Percentiles rank a stretch among this genome's conserved stretches.
Evolutionary conservation across 371 early-diverging fungal species (phyloP).

Genomic region (Apophysomyces variabilis): DNA sequence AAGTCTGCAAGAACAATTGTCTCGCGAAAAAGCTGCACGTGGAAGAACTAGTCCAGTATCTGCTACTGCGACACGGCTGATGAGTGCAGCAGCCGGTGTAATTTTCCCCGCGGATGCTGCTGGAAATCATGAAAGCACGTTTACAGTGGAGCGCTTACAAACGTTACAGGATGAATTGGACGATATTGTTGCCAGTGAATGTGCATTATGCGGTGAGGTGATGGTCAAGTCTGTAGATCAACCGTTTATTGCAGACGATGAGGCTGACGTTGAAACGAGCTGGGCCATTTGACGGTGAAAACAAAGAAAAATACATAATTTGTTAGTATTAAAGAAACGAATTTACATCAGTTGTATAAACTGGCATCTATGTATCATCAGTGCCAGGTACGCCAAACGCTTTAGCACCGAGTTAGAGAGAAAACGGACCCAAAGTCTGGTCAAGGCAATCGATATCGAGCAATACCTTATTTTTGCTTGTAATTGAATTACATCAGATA

Average conservation of each 20-base stretch:
- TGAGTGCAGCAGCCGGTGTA: constrained; percentile 44
- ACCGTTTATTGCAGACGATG: constrained; percentile 69
- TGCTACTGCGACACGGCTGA: constrained; percentile 33
- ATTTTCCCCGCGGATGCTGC: constrained; percentile 36
- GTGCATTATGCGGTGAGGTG: constrained; percentile 85
- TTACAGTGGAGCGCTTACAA: constrained; percentile 44
- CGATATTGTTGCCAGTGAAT: constrained; percentile 82
- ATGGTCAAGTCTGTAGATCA: constrained; percentile 84
- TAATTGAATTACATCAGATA: too few species aligned
- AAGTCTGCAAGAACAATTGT: constrained; percentile 63
- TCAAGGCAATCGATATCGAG: too few species aligned
- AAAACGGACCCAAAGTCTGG: too few species aligned
- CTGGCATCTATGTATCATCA: too few species aligned
- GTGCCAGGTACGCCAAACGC: too few species aligned
- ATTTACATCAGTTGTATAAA: too few species aligned
- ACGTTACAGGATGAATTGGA: constrained; percentile 76
- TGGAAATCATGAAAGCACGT: constrained; percentile 14
- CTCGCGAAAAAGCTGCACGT: constrained; percentile 35
- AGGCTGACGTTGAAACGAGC: constrained; percentile 50
- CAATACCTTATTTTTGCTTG: too few species aligned
- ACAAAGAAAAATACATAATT: background rate
- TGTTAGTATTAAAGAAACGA: too few species aligned
- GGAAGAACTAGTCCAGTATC: constrained; percentile 4
- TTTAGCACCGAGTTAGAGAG: too few species aligned
- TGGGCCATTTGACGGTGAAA: constrained; percentile 58